phyloP scores from a whole-genome alignment of 305 asterid species.

The Fraxinus floribunda region DNA sequence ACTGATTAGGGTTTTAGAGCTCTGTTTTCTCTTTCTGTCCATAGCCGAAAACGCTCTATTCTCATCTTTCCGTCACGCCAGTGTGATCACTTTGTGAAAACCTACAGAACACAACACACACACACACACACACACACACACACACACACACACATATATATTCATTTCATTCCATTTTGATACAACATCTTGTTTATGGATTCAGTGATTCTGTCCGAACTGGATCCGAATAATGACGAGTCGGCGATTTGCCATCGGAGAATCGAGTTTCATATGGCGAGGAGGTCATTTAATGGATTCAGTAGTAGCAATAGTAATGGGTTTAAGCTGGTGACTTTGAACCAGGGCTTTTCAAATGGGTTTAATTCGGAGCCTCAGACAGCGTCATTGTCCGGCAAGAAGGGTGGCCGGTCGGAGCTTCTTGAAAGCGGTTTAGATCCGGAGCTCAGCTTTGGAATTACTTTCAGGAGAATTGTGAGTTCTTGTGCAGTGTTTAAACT shows the following conservation, averaged over 20 bases:
- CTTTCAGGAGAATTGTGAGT: constrained; percentile 85
- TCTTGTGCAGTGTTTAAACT: background rate
- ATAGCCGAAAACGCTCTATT: background rate
- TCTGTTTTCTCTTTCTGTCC: background rate
- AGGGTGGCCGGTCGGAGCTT: constrained; percentile 31
- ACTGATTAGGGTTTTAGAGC: background rate
- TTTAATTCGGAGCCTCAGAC: constrained; percentile 32
- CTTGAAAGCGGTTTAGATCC: constrained; percentile 60
- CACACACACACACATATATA: too few species aligned
- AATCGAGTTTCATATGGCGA: constrained; percentile 68
- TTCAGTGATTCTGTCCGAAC: background rate
- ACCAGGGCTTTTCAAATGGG: constrained; percentile 32
- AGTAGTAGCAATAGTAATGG: constrained; percentile 39
- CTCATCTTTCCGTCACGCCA: background rate
- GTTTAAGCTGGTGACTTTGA: constrained; percentile 75
- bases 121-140: background rate
- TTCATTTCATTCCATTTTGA: too few species aligned
- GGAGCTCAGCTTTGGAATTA: constrained; percentile 67
- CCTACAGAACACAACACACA: background rate
- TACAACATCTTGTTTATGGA: background rate
- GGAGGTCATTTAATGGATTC: constrained; percentile 62
- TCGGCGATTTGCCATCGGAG: constrained; percentile 51
- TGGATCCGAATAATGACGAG: background rate
- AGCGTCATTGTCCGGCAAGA: constrained; percentile 29
- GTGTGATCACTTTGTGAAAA: background rate